Percentiles rank a stretch among this genome's conserved stretches.
Evolutionary conservation across 345 rosid genomes (phyloP).

Genomic region (Camelina neglecta): DNA sequence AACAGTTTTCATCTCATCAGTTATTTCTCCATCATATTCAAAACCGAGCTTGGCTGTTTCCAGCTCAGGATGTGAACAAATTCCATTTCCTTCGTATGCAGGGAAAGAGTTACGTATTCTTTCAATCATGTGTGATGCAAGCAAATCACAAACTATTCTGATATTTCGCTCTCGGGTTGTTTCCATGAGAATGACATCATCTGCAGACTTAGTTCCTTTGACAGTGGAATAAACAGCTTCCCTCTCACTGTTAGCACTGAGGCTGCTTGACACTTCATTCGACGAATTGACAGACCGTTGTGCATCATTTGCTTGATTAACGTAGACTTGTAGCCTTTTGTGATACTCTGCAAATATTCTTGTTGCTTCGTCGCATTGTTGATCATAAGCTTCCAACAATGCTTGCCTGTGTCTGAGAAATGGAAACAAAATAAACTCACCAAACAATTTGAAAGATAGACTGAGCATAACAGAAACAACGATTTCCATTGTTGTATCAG

Average conservation of each 20-base stretch:
- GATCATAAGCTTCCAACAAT: conserved; percentile 86
- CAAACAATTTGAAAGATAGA: neutral
- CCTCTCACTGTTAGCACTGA: conserved; percentile 56
- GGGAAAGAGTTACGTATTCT: conserved; percentile 76
- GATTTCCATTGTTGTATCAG: neutral
- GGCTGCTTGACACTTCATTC: conserved; percentile 57
- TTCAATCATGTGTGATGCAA: conserved; percentile 71
- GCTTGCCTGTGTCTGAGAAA: conserved; percentile 81
- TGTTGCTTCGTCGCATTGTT: conserved; percentile 92
- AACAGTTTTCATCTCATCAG: conserved; percentile 72
- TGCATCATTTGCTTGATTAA: conserved; percentile 87
- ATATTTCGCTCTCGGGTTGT: conserved; percentile 75
- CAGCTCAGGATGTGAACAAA: conserved; percentile 71
- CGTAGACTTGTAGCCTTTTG: conserved; percentile 69
- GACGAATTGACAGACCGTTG: conserved; percentile 65
- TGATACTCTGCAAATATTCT: conserved; percentile 91
- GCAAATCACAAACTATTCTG: conserved; percentile 84
- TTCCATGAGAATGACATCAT: conserved; percentile 87
- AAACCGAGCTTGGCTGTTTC: conserved; percentile 80
- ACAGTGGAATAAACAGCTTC: conserved; percentile 93
- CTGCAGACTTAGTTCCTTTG: conserved; percentile 74
- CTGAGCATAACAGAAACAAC: conserved; percentile 3
- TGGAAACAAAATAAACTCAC: conserved; percentile 7
- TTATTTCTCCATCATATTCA: conserved; percentile 83
- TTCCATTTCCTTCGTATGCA: conserved; percentile 90